A percentile compares a stretch with the other conserved stretches of the same genome.
These are phyloP conservation scores for Juncus inflexus DNA, from an alignment of 176 grass and related monocot genomes.

Conservation along the genomic window DNA sequence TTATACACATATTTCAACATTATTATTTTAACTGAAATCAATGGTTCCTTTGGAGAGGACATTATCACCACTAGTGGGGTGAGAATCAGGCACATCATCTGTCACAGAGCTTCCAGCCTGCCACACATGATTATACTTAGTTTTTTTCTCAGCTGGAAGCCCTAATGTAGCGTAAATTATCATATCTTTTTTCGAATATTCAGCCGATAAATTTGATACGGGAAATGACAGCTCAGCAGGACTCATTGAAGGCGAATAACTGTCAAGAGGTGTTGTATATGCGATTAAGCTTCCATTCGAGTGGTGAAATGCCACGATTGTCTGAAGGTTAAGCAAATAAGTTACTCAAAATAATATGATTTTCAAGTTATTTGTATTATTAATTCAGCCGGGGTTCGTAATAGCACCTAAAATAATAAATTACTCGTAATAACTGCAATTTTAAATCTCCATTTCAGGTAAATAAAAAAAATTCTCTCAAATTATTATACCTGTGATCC, in stretches of 20 bases:
- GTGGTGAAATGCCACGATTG: slow-evolving; percentile 53
- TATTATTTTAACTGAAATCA: slow-evolving; percentile 43
- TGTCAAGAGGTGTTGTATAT: slow-evolving; percentile 64
- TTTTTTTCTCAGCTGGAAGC: slow-evolving; percentile 29
- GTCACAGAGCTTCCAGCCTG: slow-evolving; percentile 56
- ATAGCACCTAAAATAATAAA: background rate
- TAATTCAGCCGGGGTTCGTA: too few relatives aligned
- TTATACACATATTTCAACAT: too few relatives aligned
- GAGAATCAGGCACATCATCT: slow-evolving; percentile 57
- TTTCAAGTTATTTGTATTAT: background rate
- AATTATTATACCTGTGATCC: slow-evolving; percentile 38
- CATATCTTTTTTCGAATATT: slow-evolving; percentile 47
- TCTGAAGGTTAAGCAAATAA: slow-evolving; percentile 16
- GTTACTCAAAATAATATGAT: background rate
- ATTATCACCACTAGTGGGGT: slow-evolving; percentile 63
- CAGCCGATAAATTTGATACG: slow-evolving; percentile 42
- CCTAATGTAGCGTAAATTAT: slow-evolving; percentile 69
- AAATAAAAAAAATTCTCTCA: background rate
- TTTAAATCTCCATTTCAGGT: background rate
- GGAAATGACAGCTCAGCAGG: slow-evolving; percentile 41
- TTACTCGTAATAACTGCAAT: background rate
- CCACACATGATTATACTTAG: slow-evolving; percentile 79
- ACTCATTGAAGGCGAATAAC: slow-evolving; percentile 74
- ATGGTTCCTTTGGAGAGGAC: slow-evolving; percentile 55
- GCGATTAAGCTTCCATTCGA: slow-evolving; percentile 63